Evolutionary conservation across 2,329 filamentous ascomycete species (phyloP).

Genomic region (Zymoseptoria ardabiliae): DNA sequence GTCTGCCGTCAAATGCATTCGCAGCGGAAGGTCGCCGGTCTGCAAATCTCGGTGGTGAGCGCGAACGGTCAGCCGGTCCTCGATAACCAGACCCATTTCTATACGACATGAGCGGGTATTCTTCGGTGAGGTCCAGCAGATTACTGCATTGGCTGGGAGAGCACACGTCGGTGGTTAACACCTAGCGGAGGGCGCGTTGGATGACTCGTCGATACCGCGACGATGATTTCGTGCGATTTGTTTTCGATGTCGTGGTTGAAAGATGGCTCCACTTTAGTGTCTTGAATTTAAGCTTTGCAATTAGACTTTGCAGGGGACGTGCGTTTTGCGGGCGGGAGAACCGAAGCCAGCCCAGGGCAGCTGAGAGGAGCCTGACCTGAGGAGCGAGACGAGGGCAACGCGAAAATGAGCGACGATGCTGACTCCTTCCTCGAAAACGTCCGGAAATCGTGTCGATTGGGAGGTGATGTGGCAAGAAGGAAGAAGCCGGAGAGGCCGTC

Average conservation of each 20-base stretch:
- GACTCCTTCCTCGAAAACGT: not conserved
- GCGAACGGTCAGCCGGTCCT: slow-evolving; percentile 52
- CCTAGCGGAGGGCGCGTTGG: not conserved
- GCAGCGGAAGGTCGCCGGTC: slow-evolving; percentile 63
- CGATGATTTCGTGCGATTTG: not conserved
- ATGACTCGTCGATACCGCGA: not conserved
- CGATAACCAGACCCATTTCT: slow-evolving; percentile 15
- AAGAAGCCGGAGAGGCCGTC: not conserved
- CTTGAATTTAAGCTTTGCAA: not conserved
- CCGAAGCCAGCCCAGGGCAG: not conserved
- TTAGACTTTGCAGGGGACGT: not conserved
- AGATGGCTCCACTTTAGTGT: not conserved
- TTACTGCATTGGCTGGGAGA: not conserved
- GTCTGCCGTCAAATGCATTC: slow-evolving; percentile 23
- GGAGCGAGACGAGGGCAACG: not conserved
- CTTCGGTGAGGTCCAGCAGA: not conserved
- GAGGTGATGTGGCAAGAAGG: not conserved
- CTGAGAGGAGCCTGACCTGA: not conserved
- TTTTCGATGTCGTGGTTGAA: not conserved
- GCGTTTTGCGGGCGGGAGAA: not conserved
- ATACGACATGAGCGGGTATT: slow-evolving; percentile 15
- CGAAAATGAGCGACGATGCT: not conserved
- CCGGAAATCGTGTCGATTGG: not conserved
- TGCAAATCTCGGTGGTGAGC: slow-evolving; percentile 61
- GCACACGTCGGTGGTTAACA: not conserved